Conservation (phyloP, 2,329 filamentous ascomycete genomes). For the Hypoxylon sp. region DNA sequence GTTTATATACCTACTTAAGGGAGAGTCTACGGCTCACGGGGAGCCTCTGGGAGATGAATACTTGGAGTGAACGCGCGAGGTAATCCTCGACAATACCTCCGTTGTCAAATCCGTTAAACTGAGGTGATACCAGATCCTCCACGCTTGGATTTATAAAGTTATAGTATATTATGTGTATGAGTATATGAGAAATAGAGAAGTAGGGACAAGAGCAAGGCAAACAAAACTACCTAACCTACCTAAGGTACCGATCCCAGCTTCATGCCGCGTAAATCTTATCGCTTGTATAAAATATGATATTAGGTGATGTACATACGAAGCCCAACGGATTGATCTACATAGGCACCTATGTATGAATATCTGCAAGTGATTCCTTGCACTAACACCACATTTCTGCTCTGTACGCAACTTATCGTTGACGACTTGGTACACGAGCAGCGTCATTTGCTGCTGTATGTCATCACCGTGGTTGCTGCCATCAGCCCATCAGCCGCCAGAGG, state of each 20-base stretch:
- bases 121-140: slow-evolving; percentile 5
- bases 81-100: slow-evolving; percentile 32
- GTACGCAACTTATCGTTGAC: slow-evolving; percentile 5
- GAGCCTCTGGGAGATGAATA: slow-evolving; percentile 25
- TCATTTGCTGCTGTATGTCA: slow-evolving; percentile 28
- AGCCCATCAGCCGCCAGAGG: slow-evolving; percentile 36
- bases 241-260: no score
- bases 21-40: slow-evolving; percentile 33
- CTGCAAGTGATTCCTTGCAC: slow-evolving; percentile 19
- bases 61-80: slow-evolving; percentile 24
- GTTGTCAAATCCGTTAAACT: slow-evolving; percentile 6
- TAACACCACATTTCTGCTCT: background rate
- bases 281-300: slow-evolving; percentile 2
- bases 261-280: slow-evolving; percentile 18
- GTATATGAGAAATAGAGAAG: slow-evolving; percentile 12
- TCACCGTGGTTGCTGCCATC: slow-evolving; percentile 11
- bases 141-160: slow-evolving; percentile 8
- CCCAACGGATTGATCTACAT: slow-evolving; percentile 4
- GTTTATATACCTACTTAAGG: slow-evolving; percentile 35
- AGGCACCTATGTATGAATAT: slow-evolving; percentile 12
- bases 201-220: slow-evolving; percentile 4
- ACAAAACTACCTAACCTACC: background rate
- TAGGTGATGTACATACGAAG: slow-evolving; percentile 14
- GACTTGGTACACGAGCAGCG: slow-evolving; percentile 26
- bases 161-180: slow-evolving; percentile 26